A percentile compares a stretch with the other conserved stretches of the same genome.
phyloP scores from a whole-genome alignment of 208 protist genomes.

The Endotrypanum monterogeii region DNA sequence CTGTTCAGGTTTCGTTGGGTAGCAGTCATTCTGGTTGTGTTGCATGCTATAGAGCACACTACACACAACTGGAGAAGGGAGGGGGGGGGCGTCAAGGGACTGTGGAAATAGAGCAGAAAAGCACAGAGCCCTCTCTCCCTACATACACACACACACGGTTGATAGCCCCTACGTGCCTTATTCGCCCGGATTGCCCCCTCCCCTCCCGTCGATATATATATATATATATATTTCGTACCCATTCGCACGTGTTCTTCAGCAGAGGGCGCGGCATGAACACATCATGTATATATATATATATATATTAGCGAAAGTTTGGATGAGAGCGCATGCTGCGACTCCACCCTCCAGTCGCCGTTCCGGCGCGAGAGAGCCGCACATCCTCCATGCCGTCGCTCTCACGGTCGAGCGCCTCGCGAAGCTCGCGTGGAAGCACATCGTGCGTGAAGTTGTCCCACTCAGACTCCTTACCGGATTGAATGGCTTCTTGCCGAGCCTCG shows the following conservation, averaged over 20 bases:
- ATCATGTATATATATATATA: too few relatives aligned
- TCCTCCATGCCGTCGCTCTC: slow-evolving; percentile 92
- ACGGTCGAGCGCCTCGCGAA: slow-evolving; percentile 81
- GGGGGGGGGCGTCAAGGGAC: too few relatives aligned
- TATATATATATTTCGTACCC: too few relatives aligned
- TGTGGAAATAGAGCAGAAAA: slow-evolving; percentile 2
- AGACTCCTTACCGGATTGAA: slow-evolving; percentile 49
- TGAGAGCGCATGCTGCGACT: slow-evolving; percentile 66
- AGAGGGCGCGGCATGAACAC: neutral
- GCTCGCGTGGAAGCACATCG: slow-evolving; percentile 85
- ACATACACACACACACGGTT: slow-evolving; percentile 8
- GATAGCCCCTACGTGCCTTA: too few relatives aligned
- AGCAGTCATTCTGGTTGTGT: too few relatives aligned
- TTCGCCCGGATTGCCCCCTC: too few relatives aligned
- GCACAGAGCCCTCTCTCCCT: neutral
- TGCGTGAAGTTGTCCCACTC: slow-evolving; percentile 86
- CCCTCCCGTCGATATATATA: too few relatives aligned
- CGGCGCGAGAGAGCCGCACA: slow-evolving; percentile 72
- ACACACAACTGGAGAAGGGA: too few relatives aligned
- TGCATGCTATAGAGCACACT: too few relatives aligned
- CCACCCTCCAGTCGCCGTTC: slow-evolving; percentile 80
- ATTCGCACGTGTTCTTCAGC: neutral
- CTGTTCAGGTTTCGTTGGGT: too few relatives aligned
- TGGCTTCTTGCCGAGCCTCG: slow-evolving; percentile 40
- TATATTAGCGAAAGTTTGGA: slow-evolving; percentile 77